These are phyloP conservation scores for Haplosporangium sp. DNA, from an alignment of 371 early-diverging fungal genomes.

Conservation along the genomic window DNA sequence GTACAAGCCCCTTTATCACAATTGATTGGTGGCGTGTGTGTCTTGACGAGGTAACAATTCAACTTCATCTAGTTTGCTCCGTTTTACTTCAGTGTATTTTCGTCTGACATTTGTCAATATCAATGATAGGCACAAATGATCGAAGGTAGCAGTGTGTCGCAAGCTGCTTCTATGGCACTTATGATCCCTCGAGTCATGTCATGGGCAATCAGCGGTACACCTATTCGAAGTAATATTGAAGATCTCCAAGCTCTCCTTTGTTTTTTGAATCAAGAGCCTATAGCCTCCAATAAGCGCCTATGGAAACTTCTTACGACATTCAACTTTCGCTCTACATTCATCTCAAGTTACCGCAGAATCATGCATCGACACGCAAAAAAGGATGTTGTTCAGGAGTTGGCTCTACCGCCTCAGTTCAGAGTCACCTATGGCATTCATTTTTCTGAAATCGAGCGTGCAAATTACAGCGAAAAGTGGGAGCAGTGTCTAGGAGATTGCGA, in stretches of 20 bases:
- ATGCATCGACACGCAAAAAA: constrained; percentile 72
- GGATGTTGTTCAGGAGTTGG: constrained; percentile 62
- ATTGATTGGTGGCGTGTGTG: constrained; percentile 73
- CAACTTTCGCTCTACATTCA: constrained; percentile 42
- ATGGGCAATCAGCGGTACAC: constrained; percentile 84
- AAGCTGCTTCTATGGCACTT: constrained; percentile 67
- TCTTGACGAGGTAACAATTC: constrained; percentile 62
- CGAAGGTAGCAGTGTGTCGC: constrained; percentile 58
- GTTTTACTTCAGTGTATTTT: not conserved
- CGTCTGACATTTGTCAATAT: not conserved
- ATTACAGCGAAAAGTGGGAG: constrained; percentile 70
- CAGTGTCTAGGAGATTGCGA: constrained; percentile 53
- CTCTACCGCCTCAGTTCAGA: constrained; percentile 68
- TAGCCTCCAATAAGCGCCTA: constrained; percentile 34
- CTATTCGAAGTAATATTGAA: constrained; percentile 59
- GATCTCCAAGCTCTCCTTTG: constrained; percentile 66
- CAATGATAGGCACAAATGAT: constrained; percentile 74
- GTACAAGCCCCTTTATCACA: constrained; percentile 60
- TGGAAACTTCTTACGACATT: constrained; percentile 25
- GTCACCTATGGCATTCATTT: constrained; percentile 63
- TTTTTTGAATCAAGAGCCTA: constrained; percentile 60
- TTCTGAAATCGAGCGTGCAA: constrained; percentile 68
- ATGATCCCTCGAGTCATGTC: constrained; percentile 68
- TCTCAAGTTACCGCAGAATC: constrained; percentile 55
- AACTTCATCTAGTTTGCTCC: not conserved